A percentile compares a stretch with the other conserved stretches of the same genome.
Evolutionary conservation across 768 basidiomycete genomes (phyloP).

Genomic region (Leccinellum rugosiceps): DNA sequence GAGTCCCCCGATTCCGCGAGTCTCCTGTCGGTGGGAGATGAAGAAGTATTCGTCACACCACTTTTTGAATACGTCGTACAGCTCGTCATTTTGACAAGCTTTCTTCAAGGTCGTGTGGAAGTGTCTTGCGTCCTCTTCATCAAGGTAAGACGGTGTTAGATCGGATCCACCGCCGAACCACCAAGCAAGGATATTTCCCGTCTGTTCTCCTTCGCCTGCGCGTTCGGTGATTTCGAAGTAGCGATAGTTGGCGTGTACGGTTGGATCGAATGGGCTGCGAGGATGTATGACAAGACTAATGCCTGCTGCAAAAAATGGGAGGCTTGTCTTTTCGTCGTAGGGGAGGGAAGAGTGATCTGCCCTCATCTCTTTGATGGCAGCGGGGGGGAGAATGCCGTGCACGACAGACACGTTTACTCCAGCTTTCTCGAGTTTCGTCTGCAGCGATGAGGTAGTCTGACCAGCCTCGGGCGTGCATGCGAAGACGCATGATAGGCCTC

Average conservation of each 20-base stretch:
- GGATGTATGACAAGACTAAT: constrained; percentile 94
- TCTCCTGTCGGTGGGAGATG: constrained; percentile 83
- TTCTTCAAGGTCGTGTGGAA: constrained; percentile 79
- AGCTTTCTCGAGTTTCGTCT: constrained; percentile 83
- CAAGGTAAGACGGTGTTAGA: constrained; percentile 91
- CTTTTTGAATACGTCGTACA: constrained; percentile 81
- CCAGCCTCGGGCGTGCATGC: constrained; percentile 38
- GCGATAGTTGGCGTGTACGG: constrained; percentile 94
- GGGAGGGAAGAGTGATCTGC: constrained; percentile 83
- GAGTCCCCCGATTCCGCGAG: constrained; percentile 88
- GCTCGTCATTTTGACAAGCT: constrained; percentile 69
- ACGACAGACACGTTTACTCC: constrained; percentile 95
- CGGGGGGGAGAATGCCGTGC: constrained; percentile 81
- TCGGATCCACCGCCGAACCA: constrained; percentile 99
- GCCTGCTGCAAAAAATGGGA: constrained; percentile 94
- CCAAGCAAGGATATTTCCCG: constrained; percentile 74
- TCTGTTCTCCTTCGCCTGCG: constrained; percentile 30
- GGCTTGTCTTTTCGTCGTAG: constrained; percentile 51
- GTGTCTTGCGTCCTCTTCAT: constrained; percentile 79
- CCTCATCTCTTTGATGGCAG: constrained; percentile 92
- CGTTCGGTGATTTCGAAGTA: constrained; percentile 89
- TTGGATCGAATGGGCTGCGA: constrained; percentile 88
- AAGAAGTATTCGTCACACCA: constrained; percentile 99
- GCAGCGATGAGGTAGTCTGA: constrained; percentile 32
- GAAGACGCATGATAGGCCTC: constrained; percentile 83